phyloP scores from a whole-genome alignment of 2,329 filamentous ascomycete species.

The Exophiala sideris region DNA sequence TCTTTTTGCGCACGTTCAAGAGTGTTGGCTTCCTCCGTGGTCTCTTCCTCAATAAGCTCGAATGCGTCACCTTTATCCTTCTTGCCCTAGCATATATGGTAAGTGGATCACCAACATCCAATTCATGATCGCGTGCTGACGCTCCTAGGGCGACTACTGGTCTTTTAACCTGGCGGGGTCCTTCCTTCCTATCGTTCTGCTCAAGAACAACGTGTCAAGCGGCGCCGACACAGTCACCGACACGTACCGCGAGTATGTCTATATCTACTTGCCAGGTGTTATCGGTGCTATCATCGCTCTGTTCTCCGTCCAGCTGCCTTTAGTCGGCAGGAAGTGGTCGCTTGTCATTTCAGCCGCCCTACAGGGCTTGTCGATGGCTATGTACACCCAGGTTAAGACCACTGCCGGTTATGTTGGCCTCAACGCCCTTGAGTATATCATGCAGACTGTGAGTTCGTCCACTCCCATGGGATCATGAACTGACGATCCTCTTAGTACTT shows the following conservation, averaged over 20 bases:
- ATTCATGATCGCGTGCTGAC: constrained; percentile 23
- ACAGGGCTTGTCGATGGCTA: constrained; percentile 34
- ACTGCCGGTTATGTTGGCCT: constrained; percentile 48
- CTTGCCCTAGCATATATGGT: constrained; percentile 43
- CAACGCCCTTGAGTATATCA: constrained; percentile 52
- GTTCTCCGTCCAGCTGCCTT: constrained; percentile 41
- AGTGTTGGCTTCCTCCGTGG: constrained; percentile 31
- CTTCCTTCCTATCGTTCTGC: constrained; percentile 37
- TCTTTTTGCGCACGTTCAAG: constrained; percentile 33
- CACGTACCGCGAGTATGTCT: constrained; percentile 36
- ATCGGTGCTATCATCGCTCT: constrained; percentile 37
- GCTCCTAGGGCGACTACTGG: constrained; percentile 33
- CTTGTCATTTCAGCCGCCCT: constrained; percentile 43
- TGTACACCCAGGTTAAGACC: constrained; percentile 46
- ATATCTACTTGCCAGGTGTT: constrained; percentile 37
- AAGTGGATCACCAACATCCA: no score
- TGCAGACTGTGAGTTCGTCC: constrained; percentile 35
- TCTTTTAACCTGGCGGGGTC: constrained; percentile 35
- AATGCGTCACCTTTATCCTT: constrained; percentile 25
- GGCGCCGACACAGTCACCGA: constrained; percentile 23
- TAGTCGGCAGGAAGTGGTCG: constrained; percentile 40
- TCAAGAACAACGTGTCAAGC: constrained; percentile 30
- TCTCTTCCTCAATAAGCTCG: constrained; percentile 35
- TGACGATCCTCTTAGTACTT: constrained; percentile 32
- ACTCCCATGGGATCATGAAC: no score